Evolutionary conservation across 1,284 basidiomycete genomes (phyloP), one percentile per base, ranked within the genome.

Genomic region (Apiotrichum veenhuisii): DNA sequence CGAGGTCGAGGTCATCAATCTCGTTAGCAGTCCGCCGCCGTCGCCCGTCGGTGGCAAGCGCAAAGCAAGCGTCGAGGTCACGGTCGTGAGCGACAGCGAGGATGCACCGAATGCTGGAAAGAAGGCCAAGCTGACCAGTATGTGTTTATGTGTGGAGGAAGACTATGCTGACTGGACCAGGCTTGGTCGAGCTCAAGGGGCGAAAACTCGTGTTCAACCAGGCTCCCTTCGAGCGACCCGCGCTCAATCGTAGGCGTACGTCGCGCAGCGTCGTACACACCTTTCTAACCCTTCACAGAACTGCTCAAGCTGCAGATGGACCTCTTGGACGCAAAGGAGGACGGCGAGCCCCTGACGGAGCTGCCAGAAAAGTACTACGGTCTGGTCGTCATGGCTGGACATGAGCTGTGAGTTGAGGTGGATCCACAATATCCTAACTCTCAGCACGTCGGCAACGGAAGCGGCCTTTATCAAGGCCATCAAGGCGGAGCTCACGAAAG

Each of bases 371-470:
- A 72, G 42, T 61, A 63, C 46, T 64, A 59, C 58, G 62, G 57
- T 20, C 49, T 72, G 23, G 57, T 73, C 22, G 70, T 64, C 1
- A 60, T 68, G 64, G 66, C 66, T 26, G 71, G 73, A n/a, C 68
- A 72, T 40, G 73, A 74, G 52, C 57, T 64, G 71, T 72, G 33
- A 55, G 68, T 56, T 42, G 18, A n/a, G n/a, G 20, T 22, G 2
- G 20, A 0, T 3, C 15, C 5, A 11, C 2, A 10, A 30, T 25
- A 23, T 14, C 33, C 42, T 49, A 41, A 52, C 40, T 23, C 2
- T 17, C 54, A 72, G 68, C 11, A 51, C 67, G 3, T 62, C 68
- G 8, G 52, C 49, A 17, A 67, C 58, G 3, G 70, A 72, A 18
- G 53, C 55, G 0, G 25, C 61, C 1, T 66, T 74, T 36, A 50